phyloP scores from a whole-genome alignment of 2,329 filamentous ascomycete genomes.

The Ascomycota sp. region DNA sequence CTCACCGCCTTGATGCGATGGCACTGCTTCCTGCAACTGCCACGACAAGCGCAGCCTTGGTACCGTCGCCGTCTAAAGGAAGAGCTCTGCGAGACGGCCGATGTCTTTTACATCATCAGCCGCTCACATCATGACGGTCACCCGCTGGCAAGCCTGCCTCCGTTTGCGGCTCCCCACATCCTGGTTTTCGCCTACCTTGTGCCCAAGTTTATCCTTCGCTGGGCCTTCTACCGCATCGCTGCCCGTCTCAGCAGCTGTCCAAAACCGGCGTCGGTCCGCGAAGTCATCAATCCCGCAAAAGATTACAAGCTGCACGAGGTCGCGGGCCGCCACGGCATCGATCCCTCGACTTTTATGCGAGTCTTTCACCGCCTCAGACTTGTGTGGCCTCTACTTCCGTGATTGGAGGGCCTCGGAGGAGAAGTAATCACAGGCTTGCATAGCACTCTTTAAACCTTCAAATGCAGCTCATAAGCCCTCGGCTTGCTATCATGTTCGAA shows the following conservation, averaged over 20 bases:
- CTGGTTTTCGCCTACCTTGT: constrained; percentile 20
- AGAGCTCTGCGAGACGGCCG: constrained; percentile 23
- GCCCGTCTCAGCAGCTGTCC: constrained; percentile 11
- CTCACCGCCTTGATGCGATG: constrained; percentile 2
- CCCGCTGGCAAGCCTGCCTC: constrained; percentile 9
- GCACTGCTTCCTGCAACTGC: constrained; percentile 7
- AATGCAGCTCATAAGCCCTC: neutral
- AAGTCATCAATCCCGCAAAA: constrained; percentile 23
- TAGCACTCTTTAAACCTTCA: neutral
- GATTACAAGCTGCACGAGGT: constrained; percentile 14
- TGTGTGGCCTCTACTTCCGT: constrained; percentile 16
- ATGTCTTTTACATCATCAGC: constrained; percentile 20
- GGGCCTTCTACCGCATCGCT: constrained; percentile 17
- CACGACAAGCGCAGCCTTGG: constrained; percentile 14
- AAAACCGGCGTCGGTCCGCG: constrained; percentile 10
- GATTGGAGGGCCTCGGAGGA: no score
- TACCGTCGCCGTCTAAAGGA: constrained; percentile 17
- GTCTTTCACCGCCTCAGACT: constrained; percentile 9
- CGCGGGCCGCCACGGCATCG: constrained; percentile 16
- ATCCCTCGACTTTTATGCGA: constrained; percentile 10
- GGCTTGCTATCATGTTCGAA: no score
- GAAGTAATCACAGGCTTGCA: no score
- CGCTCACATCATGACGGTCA: constrained; percentile 18
- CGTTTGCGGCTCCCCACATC: constrained; percentile 6
- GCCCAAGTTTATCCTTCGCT: constrained; percentile 20